Conservation (phyloP, 2,329 filamentous ascomycete genomes). For the Neoarthrinium moseri region DNA sequence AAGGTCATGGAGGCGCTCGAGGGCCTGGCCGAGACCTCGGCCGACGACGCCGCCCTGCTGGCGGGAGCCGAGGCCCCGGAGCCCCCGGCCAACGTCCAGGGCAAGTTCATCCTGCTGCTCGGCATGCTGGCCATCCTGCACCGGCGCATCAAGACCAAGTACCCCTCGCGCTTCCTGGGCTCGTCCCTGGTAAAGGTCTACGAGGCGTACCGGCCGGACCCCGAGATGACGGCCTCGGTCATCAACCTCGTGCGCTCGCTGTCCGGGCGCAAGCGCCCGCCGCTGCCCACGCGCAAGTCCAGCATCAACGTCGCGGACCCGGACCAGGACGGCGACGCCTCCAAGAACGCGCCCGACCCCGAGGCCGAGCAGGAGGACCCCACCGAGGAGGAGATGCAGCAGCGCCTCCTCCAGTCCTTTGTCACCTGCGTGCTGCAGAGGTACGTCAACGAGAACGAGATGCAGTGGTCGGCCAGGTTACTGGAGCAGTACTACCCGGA, state of each 20-base stretch:
- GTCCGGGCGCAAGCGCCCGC: constrained; percentile 64
- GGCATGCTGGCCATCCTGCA: constrained; percentile 73
- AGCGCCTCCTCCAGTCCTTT: constrained; percentile 70
- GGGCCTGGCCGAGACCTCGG: constrained; percentile 46
- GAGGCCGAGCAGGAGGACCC: constrained; percentile 55
- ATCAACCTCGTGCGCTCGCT: constrained; percentile 71
- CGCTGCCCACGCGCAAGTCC: constrained; percentile 57
- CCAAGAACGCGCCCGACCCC: constrained; percentile 59
- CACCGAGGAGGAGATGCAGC: constrained; percentile 61
- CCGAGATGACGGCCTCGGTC: constrained; percentile 68
- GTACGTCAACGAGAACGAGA: constrained; percentile 61
- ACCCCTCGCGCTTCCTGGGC: constrained; percentile 75
- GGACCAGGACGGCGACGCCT: constrained; percentile 53
- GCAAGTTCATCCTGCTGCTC: constrained; percentile 67
- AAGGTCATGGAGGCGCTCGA: constrained; percentile 76
- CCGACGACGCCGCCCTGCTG: constrained; percentile 39
- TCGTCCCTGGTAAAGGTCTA: constrained; percentile 73
- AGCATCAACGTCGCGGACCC: constrained; percentile 55
- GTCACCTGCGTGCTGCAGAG: constrained; percentile 75
- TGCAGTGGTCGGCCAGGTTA: constrained; percentile 63
- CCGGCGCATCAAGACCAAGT: constrained; percentile 72
- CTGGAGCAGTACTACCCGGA: constrained; percentile 68
- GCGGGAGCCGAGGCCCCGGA: constrained; percentile 19
- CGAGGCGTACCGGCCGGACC: constrained; percentile 61
- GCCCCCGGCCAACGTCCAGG: constrained; percentile 23